phyloP scores from a whole-genome alignment of 176 grass and related monocot species.

The Triticum timopheevii region DNA sequence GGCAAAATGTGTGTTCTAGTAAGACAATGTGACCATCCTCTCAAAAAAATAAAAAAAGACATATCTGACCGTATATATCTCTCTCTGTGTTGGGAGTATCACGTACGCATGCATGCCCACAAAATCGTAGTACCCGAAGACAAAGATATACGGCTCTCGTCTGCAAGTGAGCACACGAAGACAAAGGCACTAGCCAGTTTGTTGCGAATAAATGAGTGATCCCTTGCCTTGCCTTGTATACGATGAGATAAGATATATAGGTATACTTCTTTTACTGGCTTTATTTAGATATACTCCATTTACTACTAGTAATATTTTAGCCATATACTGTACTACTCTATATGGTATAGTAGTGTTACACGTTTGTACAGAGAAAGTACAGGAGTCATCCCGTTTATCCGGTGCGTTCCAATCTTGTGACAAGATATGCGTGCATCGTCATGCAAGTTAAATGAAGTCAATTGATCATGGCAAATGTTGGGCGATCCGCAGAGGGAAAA shows the following conservation, averaged over 20 bases:
- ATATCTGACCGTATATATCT: too few species aligned
- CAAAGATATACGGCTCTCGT: constrained; percentile 1
- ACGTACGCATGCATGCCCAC: background rate
- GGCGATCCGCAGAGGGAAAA: background rate
- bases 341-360: background rate
- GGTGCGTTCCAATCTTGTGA: background rate
- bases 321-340: background rate
- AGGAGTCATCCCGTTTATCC: background rate
- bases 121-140: background rate
- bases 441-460: background rate
- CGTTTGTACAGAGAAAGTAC: constrained; percentile 8
- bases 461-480: background rate
- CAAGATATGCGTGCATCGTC: background rate
- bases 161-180: background rate
- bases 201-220: constrained; percentile 31
- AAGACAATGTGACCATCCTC: too few species aligned
- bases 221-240: constrained; percentile 15
- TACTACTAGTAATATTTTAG: background rate
- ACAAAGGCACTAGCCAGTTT: background rate
- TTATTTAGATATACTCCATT: background rate
- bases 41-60: too few species aligned
- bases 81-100: too few species aligned
- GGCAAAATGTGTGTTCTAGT: too few species aligned
- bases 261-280: background rate
- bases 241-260: constrained; percentile 36